A percentile compares a stretch with the other conserved stretches of the same genome.
Evolutionary conservation across 2,329 filamentous ascomycete genomes (phyloP).

Genomic region (Colletotrichum truncatum): DNA sequence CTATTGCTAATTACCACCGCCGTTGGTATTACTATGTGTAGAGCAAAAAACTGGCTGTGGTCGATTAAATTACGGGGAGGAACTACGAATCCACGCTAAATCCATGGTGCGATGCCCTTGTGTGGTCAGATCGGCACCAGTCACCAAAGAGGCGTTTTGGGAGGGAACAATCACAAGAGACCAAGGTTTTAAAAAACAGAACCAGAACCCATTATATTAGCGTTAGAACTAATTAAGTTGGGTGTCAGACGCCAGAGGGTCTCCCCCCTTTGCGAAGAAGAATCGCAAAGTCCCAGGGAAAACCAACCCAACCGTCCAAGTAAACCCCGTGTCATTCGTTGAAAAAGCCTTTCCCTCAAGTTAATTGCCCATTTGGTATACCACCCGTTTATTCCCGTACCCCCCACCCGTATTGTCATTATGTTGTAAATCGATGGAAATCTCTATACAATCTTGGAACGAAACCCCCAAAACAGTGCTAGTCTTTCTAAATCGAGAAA

Average conservation of each 20-base stretch:
- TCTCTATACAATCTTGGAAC: background rate
- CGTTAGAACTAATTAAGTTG: constrained; percentile 29
- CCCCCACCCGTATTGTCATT: background rate
- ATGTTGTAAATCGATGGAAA: background rate
- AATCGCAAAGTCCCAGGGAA: constrained; percentile 2
- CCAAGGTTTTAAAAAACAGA: background rate
- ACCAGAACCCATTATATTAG: constrained; percentile 30
- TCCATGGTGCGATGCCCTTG: no score
- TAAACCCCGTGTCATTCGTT: constrained; percentile 2
- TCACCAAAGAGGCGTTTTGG: no score
- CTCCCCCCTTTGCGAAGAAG: background rate
- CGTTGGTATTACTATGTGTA: no score
- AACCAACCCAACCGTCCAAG: background rate
- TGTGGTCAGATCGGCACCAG: no score
- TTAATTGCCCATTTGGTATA: background rate
- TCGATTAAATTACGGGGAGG: no score
- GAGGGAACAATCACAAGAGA: no score
- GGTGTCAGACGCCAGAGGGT: background rate
- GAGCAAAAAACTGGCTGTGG: no score
- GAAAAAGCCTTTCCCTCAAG: background rate
- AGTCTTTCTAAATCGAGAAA: background rate
- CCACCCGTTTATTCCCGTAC: no score
- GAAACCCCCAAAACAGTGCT: background rate
- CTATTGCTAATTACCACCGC: background rate
- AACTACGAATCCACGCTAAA: no score